Evolutionary conservation across 495 filamentous ascomycete species (phyloP), one percentile per base, ranked within the genome.

Genomic region (Podospora pseudocomata): DNA sequence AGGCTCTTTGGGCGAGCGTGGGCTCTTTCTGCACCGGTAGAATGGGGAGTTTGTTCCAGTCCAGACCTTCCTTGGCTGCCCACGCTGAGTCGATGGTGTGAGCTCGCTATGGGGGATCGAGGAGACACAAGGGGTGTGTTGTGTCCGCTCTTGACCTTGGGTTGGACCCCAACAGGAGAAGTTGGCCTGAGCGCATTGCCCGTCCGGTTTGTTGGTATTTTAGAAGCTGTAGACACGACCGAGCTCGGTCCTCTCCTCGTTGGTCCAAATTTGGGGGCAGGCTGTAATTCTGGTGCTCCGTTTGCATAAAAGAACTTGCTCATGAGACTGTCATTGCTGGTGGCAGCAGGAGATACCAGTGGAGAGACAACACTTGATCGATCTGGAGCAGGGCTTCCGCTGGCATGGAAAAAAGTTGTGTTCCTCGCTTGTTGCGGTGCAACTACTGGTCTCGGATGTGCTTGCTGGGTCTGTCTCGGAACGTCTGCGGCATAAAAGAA

Each of bases 231-330:
- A 15, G 83, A 81, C n/a, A 80, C 74, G 1, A 73, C 74, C 7
- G 85, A 83, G 4, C 68, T 61, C 57, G 71, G 57, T 68, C 79
- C 44, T 30, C 60, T 69, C 63, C 77, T 28, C 64, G 79, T 67
- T 63, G 78, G 68, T 58, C 68, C 72, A 23, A 78, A 67, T 28
- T 67, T 73, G 15, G 70, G 57, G 5, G 71, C 26, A 5, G 70
- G 65, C 58, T 71, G 67, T 54, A 82, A 61, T 32, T 88, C 79
- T 54, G 82, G 80, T 58, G 79, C 76, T 58, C 86, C 80, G 74
- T 89, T 85, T 79, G 90, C 85, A 87, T 95, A 77, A 87, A 98
- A 75, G 88, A 98, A 84, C 91, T 97, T 83, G 84, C 76, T 82
- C 55, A 72, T 61, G 32, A 78, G 64, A 61, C 53, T 72, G 49